Evolutionary conservation across 1,139 yeast species (phyloP), one percentile per base, ranked within the genome.

Genomic region (Blastobotrys proliferans): DNA sequence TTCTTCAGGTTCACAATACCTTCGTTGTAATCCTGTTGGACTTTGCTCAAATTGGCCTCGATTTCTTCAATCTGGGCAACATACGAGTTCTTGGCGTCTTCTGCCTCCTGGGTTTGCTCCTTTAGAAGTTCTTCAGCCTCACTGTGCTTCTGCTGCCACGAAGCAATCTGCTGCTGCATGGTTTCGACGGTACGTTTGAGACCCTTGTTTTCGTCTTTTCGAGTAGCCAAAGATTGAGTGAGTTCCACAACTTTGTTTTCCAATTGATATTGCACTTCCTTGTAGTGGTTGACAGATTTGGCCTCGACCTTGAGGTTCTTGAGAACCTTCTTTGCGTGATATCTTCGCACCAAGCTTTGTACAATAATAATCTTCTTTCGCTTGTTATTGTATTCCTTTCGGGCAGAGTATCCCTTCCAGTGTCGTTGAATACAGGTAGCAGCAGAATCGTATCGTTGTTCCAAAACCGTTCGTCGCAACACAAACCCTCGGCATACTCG

Each of bases 191-290:
- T 85, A 11, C 68, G 67, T 51, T 77, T 73, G 58, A 90, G 72
- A 48, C 74, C 75, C 68, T 82, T 83, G 65, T 88, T 90, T 56
- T 87, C 96, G 56, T 78, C 83, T 32, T 82, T 79, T 65, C 84
- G 83, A 21, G 81, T 66, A 1, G 95, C 79, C 53, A 90, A 72
- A 8, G 82, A 77, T 62, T 90, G 95, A 1, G 96, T 88, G 52
- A 94, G 77, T 64, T 90, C 95, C 52, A 92, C 88, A 19, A 94
- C 97, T 72, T 92, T 92, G 66, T 90, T 92, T 64, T 94, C 98
- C 58, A 92, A 76, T 62, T 84, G 81, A 67, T 87, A 92, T 57
- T 94, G 87, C 31, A 87, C 95, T 62, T 92, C 96, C 65, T 86
- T 80, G 70, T 86, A 76, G 60, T 83, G 94, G 61, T 81, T 83